Evolutionary conservation across 306 rosid genomes (phyloP).

Genomic region (Casuarina glauca): DNA sequence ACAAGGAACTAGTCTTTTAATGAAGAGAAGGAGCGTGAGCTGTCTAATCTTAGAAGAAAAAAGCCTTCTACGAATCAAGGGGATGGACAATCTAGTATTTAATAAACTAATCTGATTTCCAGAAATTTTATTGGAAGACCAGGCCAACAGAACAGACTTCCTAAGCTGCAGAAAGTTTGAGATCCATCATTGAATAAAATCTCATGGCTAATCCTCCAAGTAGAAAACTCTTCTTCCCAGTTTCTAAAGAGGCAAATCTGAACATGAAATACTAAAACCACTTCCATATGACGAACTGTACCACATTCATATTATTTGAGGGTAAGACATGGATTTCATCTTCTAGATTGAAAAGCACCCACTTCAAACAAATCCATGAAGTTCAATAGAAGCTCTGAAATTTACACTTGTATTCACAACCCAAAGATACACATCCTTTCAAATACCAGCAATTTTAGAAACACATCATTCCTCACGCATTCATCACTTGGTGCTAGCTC

Average conservation of each 20-base stretch:
- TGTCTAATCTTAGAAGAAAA: neutral
- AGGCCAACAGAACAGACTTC: neutral
- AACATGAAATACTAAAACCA: neutral
- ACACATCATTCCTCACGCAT: neutral
- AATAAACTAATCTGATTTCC: neutral
- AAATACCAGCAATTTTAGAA: neutral
- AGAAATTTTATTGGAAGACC: neutral
- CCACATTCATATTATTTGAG: neutral
- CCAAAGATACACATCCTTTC: neutral
- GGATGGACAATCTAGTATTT: neutral
- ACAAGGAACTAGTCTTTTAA: no score
- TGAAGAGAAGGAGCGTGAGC: neutral
- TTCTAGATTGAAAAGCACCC: neutral
- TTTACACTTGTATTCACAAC: neutral
- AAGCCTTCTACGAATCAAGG: neutral
- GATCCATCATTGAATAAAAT: neutral
- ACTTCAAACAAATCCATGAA: neutral
- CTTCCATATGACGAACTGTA: neutral
- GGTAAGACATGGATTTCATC: neutral
- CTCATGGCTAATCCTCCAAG: neutral
- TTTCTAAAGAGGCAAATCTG: neutral
- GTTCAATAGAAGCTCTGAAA: neutral
- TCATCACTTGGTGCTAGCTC: neutral
- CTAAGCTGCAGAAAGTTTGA: neutral
- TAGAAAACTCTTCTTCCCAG: neutral